Evolutionary conservation across 2,329 filamentous ascomycete genomes (phyloP).

Genomic region (Hypomyces perniciosus): DNA sequence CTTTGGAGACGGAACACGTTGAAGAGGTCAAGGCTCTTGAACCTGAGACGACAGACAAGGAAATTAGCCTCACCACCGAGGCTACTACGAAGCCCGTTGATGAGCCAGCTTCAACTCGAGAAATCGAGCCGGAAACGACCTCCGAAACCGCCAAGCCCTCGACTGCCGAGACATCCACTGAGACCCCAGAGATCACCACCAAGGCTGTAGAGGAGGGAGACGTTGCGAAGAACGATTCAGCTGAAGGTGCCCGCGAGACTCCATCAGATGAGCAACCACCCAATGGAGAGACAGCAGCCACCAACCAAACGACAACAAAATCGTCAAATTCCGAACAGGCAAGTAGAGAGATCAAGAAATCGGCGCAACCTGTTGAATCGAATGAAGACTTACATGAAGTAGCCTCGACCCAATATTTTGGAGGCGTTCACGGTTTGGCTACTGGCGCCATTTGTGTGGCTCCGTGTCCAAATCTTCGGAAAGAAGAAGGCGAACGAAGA

Average conservation of each 20-base stretch:
- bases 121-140: constrained; percentile 1
- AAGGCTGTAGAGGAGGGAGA: neutral
- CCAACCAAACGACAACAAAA: constrained; percentile 1
- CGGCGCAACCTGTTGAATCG: constrained; percentile 10
- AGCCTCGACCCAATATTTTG: constrained; percentile 11
- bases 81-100: constrained; percentile 2
- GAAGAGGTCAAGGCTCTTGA: constrained; percentile 3
- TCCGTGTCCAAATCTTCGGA: constrained; percentile 9
- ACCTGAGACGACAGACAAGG: constrained; percentile 5
- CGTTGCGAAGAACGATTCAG: constrained; percentile 1
- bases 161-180: neutral
- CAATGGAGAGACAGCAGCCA: constrained; percentile 3
- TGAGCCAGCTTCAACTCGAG: constrained; percentile 5
- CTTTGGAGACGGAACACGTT: constrained; percentile 8
- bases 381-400: constrained; percentile 14
- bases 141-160: constrained; percentile 5
- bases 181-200: neutral
- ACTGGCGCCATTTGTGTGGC: constrained; percentile 13
- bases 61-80: constrained; percentile 4
- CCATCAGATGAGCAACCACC: neutral
- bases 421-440: constrained; percentile 11
- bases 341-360: constrained; percentile 14
- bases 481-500: constrained; percentile 6
- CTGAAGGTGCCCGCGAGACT: neutral
- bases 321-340: constrained; percentile 11